phyloP scores from a whole-genome alignment of 2,329 filamentous ascomycete genomes.

The Pseudogymnoascus pannorum region DNA sequence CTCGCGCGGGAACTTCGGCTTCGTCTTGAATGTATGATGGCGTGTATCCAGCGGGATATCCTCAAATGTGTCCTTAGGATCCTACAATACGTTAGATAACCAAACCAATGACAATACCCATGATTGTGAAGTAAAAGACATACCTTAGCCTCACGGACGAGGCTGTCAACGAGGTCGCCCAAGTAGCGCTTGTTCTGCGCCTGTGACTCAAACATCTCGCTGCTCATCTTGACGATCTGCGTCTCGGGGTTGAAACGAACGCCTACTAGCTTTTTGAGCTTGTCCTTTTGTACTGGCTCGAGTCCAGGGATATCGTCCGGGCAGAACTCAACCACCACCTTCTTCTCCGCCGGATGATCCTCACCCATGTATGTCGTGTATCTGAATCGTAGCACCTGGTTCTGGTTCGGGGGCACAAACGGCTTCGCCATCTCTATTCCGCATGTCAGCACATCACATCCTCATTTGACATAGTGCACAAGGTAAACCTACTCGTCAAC shows the following conservation, averaged over 20 bases:
- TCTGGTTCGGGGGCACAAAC: constrained; percentile 61
- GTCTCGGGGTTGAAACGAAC: constrained; percentile 79
- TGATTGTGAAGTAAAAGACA: constrained; percentile 15
- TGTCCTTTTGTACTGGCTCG: constrained; percentile 59
- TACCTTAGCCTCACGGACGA: constrained; percentile 69
- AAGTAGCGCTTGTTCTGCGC: constrained; percentile 97
- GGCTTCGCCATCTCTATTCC: constrained; percentile 69
- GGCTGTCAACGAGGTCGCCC: constrained; percentile 63
- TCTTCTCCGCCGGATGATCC: constrained; percentile 80
- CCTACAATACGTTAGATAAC: constrained; percentile 34
- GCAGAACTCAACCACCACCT: constrained; percentile 89
- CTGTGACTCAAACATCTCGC: constrained; percentile 79
- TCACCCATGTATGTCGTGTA: constrained; percentile 97
- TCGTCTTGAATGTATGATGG: constrained; percentile 65
- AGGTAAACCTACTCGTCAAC: constrained; percentile 63
- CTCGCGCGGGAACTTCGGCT: constrained; percentile 66
- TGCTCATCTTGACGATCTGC: constrained; percentile 79
- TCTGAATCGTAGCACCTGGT: constrained; percentile 79
- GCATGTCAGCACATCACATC: constrained; percentile 15
- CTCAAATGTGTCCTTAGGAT: constrained; percentile 71
- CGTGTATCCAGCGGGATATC: constrained; percentile 86
- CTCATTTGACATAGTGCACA: background rate
- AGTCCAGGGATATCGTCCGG: constrained; percentile 64
- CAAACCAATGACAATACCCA: background rate
- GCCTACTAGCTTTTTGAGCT: constrained; percentile 82